Evolutionary conservation across 139 green algal genomes (phyloP).

Genomic region (Yamagishiella unicocca): DNA sequence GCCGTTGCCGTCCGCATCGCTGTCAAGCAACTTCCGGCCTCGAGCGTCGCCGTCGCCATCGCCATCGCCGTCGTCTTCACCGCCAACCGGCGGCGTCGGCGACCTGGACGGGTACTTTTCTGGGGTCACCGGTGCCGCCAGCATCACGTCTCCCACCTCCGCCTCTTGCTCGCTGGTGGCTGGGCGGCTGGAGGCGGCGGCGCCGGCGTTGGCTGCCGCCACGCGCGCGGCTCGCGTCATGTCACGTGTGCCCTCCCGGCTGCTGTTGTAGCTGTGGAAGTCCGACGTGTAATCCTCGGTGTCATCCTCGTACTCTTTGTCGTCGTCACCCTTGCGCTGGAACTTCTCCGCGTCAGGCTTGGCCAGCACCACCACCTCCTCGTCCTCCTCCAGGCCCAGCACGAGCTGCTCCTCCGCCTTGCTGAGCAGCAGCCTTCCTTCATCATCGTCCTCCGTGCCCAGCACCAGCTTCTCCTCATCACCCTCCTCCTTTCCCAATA

Average conservation of each 20-base stretch:
- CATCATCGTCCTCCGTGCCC: background rate
- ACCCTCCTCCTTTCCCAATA: background rate
- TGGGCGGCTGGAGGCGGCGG: too few species aligned
- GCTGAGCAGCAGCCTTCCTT: background rate
- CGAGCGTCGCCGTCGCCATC: background rate
- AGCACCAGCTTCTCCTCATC: background rate
- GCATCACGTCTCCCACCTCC: too few species aligned
- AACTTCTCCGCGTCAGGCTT: background rate
- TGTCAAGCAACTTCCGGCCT: too few species aligned
- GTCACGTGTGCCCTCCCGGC: background rate
- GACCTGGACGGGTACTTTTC: background rate
- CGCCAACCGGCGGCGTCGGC: background rate
- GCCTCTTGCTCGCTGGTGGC: too few species aligned
- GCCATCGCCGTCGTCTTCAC: background rate
- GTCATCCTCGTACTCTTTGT: background rate
- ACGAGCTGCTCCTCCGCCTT: background rate
- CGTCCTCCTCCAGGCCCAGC: too few species aligned
- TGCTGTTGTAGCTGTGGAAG: background rate
- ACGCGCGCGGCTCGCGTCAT: background rate
- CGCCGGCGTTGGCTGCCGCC: too few species aligned
- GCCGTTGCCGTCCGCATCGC: too few species aligned
- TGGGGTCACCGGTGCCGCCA: background rate
- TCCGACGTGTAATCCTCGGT: constrained; percentile 7
- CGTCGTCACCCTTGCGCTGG: background rate
- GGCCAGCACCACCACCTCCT: background rate